Evolutionary conservation across 1,284 basidiomycete genomes (phyloP).

Genomic region (Papiliotrema laurentii): DNA sequence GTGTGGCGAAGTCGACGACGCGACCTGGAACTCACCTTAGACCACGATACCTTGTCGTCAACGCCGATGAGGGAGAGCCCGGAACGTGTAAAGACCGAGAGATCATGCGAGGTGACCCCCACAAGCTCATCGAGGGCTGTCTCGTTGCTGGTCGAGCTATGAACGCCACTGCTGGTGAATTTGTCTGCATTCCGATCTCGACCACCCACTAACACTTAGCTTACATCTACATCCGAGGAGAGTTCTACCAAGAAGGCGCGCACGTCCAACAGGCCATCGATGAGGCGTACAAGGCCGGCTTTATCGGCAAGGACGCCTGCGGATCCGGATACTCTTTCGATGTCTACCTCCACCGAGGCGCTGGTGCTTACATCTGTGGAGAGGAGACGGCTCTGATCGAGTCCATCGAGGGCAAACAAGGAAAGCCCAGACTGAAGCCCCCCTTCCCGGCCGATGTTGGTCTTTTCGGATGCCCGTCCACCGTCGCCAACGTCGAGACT

Average conservation of each 20-base stretch:
- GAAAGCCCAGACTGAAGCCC: conserved; percentile 97
- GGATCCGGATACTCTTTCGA: conserved; percentile 91
- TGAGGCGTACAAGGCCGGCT: conserved; percentile 89
- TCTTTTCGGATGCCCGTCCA: conserved; percentile 92
- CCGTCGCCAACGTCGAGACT: conserved; percentile 98
- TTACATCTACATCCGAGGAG: conserved; percentile 98
- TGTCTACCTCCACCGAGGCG: conserved; percentile 94
- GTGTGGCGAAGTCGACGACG: too few relatives aligned
- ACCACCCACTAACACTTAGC: conserved; percentile 49
- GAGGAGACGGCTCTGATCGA: conserved; percentile 98
- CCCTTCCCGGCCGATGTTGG: conserved; percentile 99
- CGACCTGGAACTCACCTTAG: too few relatives aligned
- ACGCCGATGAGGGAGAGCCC: conserved; percentile 98
- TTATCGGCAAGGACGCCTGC: conserved; percentile 89
- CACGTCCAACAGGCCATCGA: conserved; percentile 92
- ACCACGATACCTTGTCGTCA: conserved; percentile 93
- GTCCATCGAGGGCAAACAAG: conserved; percentile 93
- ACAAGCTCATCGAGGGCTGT: conserved; percentile 97
- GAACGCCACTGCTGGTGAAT: conserved; percentile 78
- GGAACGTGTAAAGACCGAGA: conserved; percentile 99
- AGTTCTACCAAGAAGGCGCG: conserved; percentile 92
- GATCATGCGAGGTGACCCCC: conserved; percentile 95
- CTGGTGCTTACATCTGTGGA: conserved; percentile 97
- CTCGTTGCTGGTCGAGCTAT: conserved; percentile 95
- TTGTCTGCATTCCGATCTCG: neutral